Evolutionary conservation across 2,329 filamentous ascomycete genomes (phyloP).

Genomic region (Penicillium frequentans): DNA sequence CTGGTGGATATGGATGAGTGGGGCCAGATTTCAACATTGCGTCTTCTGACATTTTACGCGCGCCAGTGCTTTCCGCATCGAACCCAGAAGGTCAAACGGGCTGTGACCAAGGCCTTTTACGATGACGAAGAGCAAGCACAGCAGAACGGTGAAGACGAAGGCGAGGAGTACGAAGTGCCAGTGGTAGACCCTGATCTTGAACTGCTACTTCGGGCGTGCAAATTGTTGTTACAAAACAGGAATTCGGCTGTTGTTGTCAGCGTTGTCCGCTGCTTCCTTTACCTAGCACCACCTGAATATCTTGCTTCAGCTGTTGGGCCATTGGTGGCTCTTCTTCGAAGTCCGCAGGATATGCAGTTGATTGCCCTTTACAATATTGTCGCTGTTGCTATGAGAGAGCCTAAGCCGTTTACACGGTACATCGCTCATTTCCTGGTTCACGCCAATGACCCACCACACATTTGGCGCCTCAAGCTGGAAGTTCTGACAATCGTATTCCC

Average conservation of each 20-base stretch:
- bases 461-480: slow-evolving; percentile 92
- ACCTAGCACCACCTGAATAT: slow-evolving; percentile 77
- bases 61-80: slow-evolving; percentile 81
- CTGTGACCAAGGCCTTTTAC: slow-evolving; percentile 73
- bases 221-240: slow-evolving; percentile 83
- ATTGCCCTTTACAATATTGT: slow-evolving; percentile 93
- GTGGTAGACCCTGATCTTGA: slow-evolving; percentile 79
- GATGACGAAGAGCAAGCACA: slow-evolving; percentile 60
- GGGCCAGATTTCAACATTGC: slow-evolving; percentile 83
- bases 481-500: slow-evolving; percentile 89
- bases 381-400: slow-evolving; percentile 76
- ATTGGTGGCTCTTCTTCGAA: slow-evolving; percentile 78
- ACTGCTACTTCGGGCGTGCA: slow-evolving; percentile 75
- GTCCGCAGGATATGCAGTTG: slow-evolving; percentile 83
- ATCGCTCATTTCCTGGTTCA: slow-evolving; percentile 86
- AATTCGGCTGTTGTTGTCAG: slow-evolving; percentile 91
- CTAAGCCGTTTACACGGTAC: slow-evolving; percentile 82
- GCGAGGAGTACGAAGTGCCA: slow-evolving; percentile 53
- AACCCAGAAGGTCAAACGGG: slow-evolving; percentile 59
- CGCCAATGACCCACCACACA: slow-evolving; percentile 72
- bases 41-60: slow-evolving; percentile 79
- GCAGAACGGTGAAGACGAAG: slow-evolving; percentile 47
- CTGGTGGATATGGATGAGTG: slow-evolving; percentile 99
- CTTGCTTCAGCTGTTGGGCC: slow-evolving; percentile 76
- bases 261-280: slow-evolving; percentile 79